A percentile compares a stretch with the other conserved stretches of the same genome.
These are phyloP conservation scores for Rhizoclosmatium sp. DNA, from an alignment of 192 early-diverging fungal genomes.

Conservation along the genomic window DNA sequence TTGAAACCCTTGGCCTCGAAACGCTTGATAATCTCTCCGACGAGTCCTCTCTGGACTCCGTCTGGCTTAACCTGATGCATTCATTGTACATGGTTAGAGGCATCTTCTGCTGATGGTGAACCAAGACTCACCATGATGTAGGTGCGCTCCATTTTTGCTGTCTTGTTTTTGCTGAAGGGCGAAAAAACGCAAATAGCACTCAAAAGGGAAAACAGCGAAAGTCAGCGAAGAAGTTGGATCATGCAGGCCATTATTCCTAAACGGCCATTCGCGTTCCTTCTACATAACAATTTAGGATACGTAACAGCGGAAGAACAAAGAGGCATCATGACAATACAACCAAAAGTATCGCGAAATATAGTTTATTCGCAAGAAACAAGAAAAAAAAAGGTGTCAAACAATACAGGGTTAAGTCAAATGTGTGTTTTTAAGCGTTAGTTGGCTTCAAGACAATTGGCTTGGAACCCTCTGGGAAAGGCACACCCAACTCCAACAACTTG, in stretches of 20 bases:
- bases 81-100: neutral
- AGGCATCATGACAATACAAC: too few relatives aligned
- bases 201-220: too few relatives aligned
- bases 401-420: too few relatives aligned
- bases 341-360: too few relatives aligned
- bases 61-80: constrained; percentile 50
- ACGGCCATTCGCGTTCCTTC: too few relatives aligned
- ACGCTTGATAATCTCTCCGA: constrained; percentile 92
- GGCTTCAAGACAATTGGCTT: constrained; percentile 23
- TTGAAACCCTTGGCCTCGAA: constrained; percentile 93
- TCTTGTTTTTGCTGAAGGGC: neutral
- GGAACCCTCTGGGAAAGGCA: constrained; percentile 48
- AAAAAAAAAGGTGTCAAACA: too few relatives aligned
- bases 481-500: constrained; percentile 90
- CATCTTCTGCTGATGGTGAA: neutral
- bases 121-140: constrained; percentile 2
- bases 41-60: constrained; percentile 69
- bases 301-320: too few relatives aligned
- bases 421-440: constrained; percentile 24
- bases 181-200: too few relatives aligned
- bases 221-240: too few relatives aligned
- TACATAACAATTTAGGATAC: too few relatives aligned
- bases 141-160: constrained; percentile 39
- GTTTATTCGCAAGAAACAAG: too few relatives aligned
- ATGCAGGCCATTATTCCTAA: too few relatives aligned